These are phyloP conservation scores for Penicillium waksmanii DNA, from an alignment of 495 filamentous ascomycete species.

Conservation along the genomic window DNA sequence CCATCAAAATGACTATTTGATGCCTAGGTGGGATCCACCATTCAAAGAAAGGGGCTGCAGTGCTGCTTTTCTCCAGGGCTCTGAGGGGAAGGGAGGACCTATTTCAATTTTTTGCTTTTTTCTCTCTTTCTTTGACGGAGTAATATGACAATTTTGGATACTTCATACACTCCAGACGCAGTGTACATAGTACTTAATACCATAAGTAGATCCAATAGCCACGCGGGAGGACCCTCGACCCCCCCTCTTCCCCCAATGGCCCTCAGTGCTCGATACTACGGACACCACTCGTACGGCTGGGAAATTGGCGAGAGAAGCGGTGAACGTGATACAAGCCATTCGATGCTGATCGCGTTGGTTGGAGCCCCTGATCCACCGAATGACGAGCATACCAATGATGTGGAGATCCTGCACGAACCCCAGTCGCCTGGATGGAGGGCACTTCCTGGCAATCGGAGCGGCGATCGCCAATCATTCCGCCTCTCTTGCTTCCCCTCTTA, in stretches of 20 bases:
- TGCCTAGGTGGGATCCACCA: conserved; percentile 6
- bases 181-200: neutral
- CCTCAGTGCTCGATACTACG: too few species aligned
- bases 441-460: conserved; percentile 11
- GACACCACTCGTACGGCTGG: neutral
- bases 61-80: neutral
- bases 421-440: conserved; percentile 14
- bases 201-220: neutral
- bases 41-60: conserved; percentile 11
- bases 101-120: conserved; percentile 4
- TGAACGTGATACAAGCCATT: conserved; percentile 31
- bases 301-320: conserved; percentile 30
- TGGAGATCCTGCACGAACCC: conserved; percentile 32
- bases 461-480: conserved; percentile 21
- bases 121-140: neutral
- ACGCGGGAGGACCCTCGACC: conserved; percentile 20
- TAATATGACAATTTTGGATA: too few species aligned
- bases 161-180: neutral
- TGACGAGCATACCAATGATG: conserved; percentile 33
- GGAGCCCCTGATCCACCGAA: conserved; percentile 36
- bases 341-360: conserved; percentile 28
- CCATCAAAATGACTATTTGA: neutral
- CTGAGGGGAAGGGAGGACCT: too few species aligned
- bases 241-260: neutral
- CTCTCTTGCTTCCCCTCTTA: conserved; percentile 17